phyloP scores from a whole-genome alignment of 78 protist genomes.

The Guillardia theta region DNA sequence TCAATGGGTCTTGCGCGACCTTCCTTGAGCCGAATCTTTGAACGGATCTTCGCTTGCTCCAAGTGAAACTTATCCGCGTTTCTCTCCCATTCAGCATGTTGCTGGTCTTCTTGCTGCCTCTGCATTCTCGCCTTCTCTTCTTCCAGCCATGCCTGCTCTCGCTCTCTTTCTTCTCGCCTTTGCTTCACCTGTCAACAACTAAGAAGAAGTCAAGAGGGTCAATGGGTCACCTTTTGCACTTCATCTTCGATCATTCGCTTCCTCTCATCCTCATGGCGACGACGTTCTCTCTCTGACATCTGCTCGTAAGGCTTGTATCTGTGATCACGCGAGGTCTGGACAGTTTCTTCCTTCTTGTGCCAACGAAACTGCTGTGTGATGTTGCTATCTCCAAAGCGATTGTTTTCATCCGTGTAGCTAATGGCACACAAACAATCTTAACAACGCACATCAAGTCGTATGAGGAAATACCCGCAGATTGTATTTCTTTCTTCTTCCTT shows the following conservation, averaged over 20 bases:
- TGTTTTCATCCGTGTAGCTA: constrained; percentile 70
- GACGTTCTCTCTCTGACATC: background rate
- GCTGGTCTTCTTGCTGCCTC: constrained; percentile 46
- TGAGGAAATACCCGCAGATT: constrained; percentile 80
- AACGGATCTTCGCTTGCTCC: constrained; percentile 63
- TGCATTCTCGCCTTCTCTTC: constrained; percentile 58
- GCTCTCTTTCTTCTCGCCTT: constrained; percentile 78
- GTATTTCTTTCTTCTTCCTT: background rate
- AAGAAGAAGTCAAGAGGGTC: no score
- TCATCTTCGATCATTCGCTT: constrained; percentile 14
- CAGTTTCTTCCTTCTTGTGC: constrained; percentile 71
- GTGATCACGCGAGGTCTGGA: background rate
- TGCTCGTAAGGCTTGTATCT: constrained; percentile 5
- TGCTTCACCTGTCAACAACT: no score
- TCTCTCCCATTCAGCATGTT: constrained; percentile 58
- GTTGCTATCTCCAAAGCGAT: constrained; percentile 69
- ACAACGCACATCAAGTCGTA: no score
- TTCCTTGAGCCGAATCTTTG: constrained; percentile 63
- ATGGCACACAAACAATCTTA: no score
- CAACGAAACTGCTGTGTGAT: constrained; percentile 80
- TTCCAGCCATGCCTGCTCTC: constrained; percentile 61
- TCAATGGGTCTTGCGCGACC: constrained; percentile 85
- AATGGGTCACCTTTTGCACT: constrained; percentile 70
- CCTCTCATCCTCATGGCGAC: constrained; percentile 44
- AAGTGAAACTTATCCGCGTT: constrained; percentile 83